phyloP scores from a whole-genome alignment of 345 rosid genomes.

The Salix purpurea region DNA sequence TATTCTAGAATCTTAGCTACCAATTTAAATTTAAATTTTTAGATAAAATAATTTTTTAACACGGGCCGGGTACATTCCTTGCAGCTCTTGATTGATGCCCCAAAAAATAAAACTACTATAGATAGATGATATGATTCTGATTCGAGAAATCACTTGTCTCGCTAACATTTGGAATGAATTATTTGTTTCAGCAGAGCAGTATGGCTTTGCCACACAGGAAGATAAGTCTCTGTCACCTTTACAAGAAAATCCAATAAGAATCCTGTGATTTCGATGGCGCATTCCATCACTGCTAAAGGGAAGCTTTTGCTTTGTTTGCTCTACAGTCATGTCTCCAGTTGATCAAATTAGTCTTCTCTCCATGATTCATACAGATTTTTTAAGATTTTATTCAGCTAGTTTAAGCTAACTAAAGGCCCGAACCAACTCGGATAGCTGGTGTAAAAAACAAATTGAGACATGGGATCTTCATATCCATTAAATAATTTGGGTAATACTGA shows the following conservation, averaged over 20 bases:
- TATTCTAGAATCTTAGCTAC: too few relatives aligned
- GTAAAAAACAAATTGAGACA: too few relatives aligned
- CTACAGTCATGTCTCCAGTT: slow-evolving; percentile 2
- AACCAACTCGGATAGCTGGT: too few relatives aligned
- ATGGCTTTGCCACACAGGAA: slow-evolving; percentile 10
- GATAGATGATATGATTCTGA: slow-evolving; percentile 14
- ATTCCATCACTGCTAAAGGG: slow-evolving; percentile 12
- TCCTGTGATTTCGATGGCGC: slow-evolving; percentile 26
- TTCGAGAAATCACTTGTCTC: slow-evolving; percentile 28
- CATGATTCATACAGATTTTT: background rate
- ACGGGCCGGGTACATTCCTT: too few relatives aligned
- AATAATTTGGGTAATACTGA: too few relatives aligned
- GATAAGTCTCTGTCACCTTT: slow-evolving; percentile 26
- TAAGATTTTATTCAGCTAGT: too few relatives aligned
- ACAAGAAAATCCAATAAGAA: slow-evolving; percentile 23
- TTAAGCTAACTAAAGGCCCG: too few relatives aligned
- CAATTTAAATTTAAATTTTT: too few relatives aligned
- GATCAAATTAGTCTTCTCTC: background rate
- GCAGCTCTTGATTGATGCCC: too few relatives aligned
- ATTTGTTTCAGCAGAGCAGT: slow-evolving; percentile 20
- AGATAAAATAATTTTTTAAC: too few relatives aligned
- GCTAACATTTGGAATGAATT: slow-evolving; percentile 11
- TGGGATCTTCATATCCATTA: too few relatives aligned
- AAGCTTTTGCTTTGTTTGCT: slow-evolving; percentile 10
- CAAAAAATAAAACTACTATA: background rate